Conservation (phyloP, 495 filamentous ascomycete species). For the Hyaloscypha bicolor region DNA sequence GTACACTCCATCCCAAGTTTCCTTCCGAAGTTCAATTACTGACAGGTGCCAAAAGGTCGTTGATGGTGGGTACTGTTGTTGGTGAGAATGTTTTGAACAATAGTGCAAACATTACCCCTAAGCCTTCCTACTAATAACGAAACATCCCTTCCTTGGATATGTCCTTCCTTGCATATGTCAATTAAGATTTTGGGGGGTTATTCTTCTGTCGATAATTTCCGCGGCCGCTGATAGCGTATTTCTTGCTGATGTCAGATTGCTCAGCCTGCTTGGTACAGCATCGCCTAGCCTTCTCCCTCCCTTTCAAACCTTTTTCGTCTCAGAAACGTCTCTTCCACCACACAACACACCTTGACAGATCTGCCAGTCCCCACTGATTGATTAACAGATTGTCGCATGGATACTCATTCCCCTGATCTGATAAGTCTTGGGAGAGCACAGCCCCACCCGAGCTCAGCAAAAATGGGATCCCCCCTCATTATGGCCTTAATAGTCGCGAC, state of each 20-base stretch:
- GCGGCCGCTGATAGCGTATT: too few relatives aligned
- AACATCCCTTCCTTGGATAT: neutral
- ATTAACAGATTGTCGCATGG: conserved; percentile 4
- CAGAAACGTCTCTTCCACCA: neutral
- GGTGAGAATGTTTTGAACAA: conserved; percentile 3
- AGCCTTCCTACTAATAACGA: neutral
- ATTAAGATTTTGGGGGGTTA: too few relatives aligned
- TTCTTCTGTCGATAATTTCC: too few relatives aligned
- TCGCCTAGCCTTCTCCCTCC: neutral
- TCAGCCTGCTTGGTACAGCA: neutral
- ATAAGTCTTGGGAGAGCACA: neutral
- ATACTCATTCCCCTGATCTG: too few relatives aligned
- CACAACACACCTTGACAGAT: neutral
- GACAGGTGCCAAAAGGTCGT: conserved; percentile 16
- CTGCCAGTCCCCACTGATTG: neutral
- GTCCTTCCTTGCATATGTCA: neutral
- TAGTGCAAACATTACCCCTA: neutral
- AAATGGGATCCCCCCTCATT: neutral
- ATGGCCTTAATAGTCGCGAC: too few relatives aligned
- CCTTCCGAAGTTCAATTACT: neutral
- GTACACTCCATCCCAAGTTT: conserved; percentile 1
- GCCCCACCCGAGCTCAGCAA: neutral
- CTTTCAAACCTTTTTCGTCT: neutral
- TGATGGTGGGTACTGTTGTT: conserved; percentile 26
- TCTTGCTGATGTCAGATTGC: neutral